Conservation (phyloP, 805 yeast genomes). For the Wickerhamomyces chaumierensis region DNA sequence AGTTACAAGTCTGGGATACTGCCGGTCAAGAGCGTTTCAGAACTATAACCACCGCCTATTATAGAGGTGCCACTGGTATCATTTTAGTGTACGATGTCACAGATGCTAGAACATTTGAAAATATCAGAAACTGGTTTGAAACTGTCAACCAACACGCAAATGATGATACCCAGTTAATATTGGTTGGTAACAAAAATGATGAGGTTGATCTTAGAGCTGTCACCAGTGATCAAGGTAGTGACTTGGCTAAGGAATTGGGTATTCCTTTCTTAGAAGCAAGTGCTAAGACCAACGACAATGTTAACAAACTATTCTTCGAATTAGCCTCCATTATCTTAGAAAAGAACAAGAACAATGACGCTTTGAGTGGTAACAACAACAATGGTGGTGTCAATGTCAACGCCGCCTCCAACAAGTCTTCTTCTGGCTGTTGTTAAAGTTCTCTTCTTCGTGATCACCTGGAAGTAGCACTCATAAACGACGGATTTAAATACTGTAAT, state of each 20-base stretch:
- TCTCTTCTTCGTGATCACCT: too few relatives aligned
- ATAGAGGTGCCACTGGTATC: constrained; percentile 85
- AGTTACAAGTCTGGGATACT: constrained; percentile 94
- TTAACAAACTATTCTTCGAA: constrained; percentile 83
- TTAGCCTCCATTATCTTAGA: constrained; percentile 82
- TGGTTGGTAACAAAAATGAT: constrained; percentile 95
- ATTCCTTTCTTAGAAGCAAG: constrained; percentile 92
- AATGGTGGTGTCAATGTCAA: constrained; percentile 16
- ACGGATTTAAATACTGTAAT: too few relatives aligned
- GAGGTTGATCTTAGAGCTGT: constrained; percentile 82
- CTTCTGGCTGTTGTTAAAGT: constrained; percentile 14
- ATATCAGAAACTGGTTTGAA: constrained; percentile 89
- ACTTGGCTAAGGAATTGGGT: constrained; percentile 74
- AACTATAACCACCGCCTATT: constrained; percentile 87
- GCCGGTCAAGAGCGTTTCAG: constrained; percentile 97
- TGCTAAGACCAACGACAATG: constrained; percentile 89
- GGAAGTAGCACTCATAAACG: too few relatives aligned
- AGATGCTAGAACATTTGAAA: constrained; percentile 84
- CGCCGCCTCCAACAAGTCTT: constrained; percentile 2
- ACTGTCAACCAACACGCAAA: constrained; percentile 95
- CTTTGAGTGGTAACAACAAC: constrained; percentile 10
- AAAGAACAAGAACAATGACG: constrained; percentile 39
- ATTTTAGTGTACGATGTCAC: constrained; percentile 77
- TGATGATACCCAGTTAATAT: constrained; percentile 87
- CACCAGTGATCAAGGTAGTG: constrained; percentile 81